Evolutionary conservation across 306 rosid species (phyloP), one percentile per base, ranked within the genome.

Genomic region (Medicago ruthenica): DNA sequence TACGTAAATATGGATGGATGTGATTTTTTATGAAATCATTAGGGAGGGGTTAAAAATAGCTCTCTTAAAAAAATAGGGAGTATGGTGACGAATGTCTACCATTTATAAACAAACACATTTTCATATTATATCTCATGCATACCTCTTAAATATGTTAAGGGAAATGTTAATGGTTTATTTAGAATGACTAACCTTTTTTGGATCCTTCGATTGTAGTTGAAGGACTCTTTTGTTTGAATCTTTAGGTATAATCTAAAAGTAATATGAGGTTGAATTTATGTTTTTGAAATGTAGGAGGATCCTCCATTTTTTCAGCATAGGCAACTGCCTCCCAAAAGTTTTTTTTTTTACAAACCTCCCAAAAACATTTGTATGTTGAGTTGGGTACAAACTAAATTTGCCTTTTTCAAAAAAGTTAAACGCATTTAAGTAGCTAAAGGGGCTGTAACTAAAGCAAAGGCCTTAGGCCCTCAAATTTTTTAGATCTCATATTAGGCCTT

Each of bases 171-270:
- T 34, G 37, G 37, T 34, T 9, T 73, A 9, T 39, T 4, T n/a
- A 7, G 55, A 65, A 61, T 51, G 74, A 54, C 37, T 34, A 62
- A 61, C 39, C 8, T 44, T 51, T 27, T 70, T 53, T 50, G 5
- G 51, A 61, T 5, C 12, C 59, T 68, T 75, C 77, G 68, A 47
- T 14, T 70, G 61, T 61, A 34, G 61, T 71, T 21, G 48, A 50
- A 62, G 53, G 14, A 16, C 31, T n/a, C 36, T 75, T 75, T 75
- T 71, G 63, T 51, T 53, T 55, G 82, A 47, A 45, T 15, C 9
- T 71, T 80, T 72, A 58, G 79, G 63, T 18, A 68, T 79, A 79
- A 75, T 83, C 73, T 57, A 63, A 71, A 71, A 79, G 73, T 41
- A 41, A 27, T 58, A 71, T 39, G 60, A 71, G 24, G 17, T 66